phyloP scores from a whole-genome alignment of 352 stramenopile species.

The Aphanomyces cochlioides region DNA sequence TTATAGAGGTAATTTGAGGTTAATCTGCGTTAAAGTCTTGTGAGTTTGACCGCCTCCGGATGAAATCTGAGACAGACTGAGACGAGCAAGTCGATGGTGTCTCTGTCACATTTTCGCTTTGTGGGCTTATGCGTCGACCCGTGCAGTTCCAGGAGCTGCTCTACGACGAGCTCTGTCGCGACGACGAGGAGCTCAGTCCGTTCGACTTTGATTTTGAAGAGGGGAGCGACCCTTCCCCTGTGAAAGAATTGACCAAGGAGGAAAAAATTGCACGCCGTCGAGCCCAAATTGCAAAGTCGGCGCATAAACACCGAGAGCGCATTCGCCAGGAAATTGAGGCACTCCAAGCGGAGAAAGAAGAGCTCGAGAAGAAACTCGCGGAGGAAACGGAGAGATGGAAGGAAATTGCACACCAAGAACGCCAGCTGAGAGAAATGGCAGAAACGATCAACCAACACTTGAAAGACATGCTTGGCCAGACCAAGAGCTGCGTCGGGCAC shows the following conservation, averaged over 20 bases:
- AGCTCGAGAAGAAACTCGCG: neutral
- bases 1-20: too few relatives aligned
- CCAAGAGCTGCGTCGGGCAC: constrained; percentile 18
- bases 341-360: constrained; percentile 1
- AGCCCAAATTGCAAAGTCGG: constrained; percentile 26
- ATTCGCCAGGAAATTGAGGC: constrained; percentile 21
- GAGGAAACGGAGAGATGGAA: neutral
- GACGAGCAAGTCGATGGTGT: too few relatives aligned
- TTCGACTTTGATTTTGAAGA: neutral
- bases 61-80: too few relatives aligned
- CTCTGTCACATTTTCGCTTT: constrained; percentile 5
- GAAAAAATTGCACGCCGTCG: constrained; percentile 14
- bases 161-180: neutral
- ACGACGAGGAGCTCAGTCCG: neutral
- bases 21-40: too few relatives aligned
- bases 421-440: neutral
- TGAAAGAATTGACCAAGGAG: constrained; percentile 4
- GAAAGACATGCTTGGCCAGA: constrained; percentile 9
- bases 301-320: constrained; percentile 22
- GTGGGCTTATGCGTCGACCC: neutral
- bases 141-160: constrained; percentile 7
- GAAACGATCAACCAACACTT: constrained; percentile 21
- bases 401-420: neutral
- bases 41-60: too few relatives aligned
- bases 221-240: neutral